phyloP scores from a whole-genome alignment of 768 basidiomycete genomes.

The Lactifluus subvellereus region DNA sequence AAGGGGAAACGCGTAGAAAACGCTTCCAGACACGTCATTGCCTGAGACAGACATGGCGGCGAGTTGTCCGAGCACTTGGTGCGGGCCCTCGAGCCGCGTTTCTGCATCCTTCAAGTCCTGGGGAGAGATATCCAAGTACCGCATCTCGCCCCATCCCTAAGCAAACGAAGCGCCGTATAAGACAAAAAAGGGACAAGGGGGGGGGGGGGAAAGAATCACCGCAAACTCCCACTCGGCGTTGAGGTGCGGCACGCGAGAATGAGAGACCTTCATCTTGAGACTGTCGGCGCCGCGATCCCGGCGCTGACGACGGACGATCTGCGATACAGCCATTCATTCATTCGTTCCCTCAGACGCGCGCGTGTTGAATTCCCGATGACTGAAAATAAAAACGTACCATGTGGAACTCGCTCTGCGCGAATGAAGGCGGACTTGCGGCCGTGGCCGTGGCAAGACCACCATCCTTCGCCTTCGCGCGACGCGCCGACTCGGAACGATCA shows the following conservation, averaged over 20 bases:
- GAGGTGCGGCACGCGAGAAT: slow-evolving; percentile 15
- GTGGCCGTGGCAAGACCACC: not conserved
- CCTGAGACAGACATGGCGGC: slow-evolving; percentile 22
- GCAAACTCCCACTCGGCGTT: slow-evolving; percentile 22
- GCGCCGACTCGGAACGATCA: not conserved
- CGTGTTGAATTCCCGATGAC: no score
- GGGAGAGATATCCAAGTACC: slow-evolving; percentile 20
- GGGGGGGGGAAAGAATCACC: not conserved
- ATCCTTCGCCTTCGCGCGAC: not conserved
- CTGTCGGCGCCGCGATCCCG: slow-evolving; percentile 11
- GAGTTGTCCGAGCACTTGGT: slow-evolving; percentile 16
- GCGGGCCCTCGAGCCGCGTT: slow-evolving; percentile 2
- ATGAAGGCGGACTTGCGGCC: slow-evolving; percentile 4
- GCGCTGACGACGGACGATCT: slow-evolving; percentile 25
- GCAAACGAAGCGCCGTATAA: not conserved
- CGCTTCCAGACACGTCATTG: slow-evolving; percentile 22
- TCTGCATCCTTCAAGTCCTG: slow-evolving; percentile 14
- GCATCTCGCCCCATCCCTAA: slow-evolving; percentile 25
- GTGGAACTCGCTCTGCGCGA: slow-evolving; percentile 21
- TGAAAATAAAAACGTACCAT: not conserved
- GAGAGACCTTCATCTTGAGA: slow-evolving; percentile 21
- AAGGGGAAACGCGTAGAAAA: slow-evolving; percentile 23
- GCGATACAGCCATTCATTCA: no score
- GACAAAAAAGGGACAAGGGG: not conserved
- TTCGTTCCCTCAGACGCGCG: no score